Percentiles rank a stretch among this genome's conserved stretches.
Conservation (phyloP, 2,329 filamentous ascomycete species). For the Fusarium abutilonis region DNA sequence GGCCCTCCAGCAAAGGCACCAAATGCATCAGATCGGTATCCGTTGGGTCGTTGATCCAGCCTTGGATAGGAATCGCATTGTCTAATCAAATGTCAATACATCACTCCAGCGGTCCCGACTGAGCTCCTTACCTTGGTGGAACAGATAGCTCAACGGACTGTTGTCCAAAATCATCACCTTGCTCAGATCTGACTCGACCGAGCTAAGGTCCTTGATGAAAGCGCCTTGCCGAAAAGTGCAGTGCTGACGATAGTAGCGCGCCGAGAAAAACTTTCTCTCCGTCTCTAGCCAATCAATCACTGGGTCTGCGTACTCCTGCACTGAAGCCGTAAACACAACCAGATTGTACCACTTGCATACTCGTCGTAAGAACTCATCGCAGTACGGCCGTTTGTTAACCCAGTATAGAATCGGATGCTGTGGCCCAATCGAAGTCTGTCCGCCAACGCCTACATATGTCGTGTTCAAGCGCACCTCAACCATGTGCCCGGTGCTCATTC, state of each 20-base stretch:
- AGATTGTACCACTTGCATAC: slow-evolving; percentile 98
- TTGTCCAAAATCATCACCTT: slow-evolving; percentile 99
- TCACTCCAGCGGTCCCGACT: background rate
- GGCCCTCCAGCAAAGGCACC: slow-evolving; percentile 88
- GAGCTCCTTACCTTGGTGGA: slow-evolving; percentile 84
- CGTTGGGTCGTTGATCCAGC: slow-evolving; percentile 98
- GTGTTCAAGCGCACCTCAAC: slow-evolving; percentile 92
- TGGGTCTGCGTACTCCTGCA: slow-evolving; percentile 98
- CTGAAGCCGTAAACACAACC: slow-evolving; percentile 94
- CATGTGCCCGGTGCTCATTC: slow-evolving; percentile 98
- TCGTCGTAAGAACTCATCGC: slow-evolving; percentile 92
- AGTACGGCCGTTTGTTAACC: slow-evolving; percentile 96
- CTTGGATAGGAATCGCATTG: slow-evolving; percentile 98
- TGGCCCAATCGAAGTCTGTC: slow-evolving; percentile 68
- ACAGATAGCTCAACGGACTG: slow-evolving; percentile 97
- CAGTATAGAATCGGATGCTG: slow-evolving; percentile 98
- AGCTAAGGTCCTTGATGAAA: slow-evolving; percentile 97
- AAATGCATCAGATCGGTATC: slow-evolving; percentile 95
- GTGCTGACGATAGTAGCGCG: slow-evolving; percentile 94
- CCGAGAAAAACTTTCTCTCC: slow-evolving; percentile 95
- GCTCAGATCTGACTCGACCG: slow-evolving; percentile 95
- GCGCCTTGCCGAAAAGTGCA: slow-evolving; percentile 95
- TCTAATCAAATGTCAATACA: slow-evolving; percentile 63
- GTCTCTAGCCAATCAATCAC: slow-evolving; percentile 99
- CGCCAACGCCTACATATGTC: slow-evolving; percentile 72